Evolutionary conservation across 73 alveolate species (phyloP), one percentile per base, ranked within the genome.

Genomic region (Tetrahymena borealis): DNA sequence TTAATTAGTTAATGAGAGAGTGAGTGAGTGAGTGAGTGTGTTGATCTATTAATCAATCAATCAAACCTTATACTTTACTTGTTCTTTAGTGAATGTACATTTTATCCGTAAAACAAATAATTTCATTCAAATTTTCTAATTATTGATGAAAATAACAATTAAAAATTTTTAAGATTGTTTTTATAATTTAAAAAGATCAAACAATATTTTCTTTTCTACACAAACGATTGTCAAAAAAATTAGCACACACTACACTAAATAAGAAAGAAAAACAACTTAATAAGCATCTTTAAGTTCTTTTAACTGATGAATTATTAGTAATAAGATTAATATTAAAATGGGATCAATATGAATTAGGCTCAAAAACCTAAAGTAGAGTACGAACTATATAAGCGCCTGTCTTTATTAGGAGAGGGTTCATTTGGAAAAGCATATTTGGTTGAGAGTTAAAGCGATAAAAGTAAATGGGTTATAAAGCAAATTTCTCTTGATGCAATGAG

Each of bases 351-450:
- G 1, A 60, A 60, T 60, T 28, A 60, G 85, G 13, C 9, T 60
- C 28, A 60, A 60, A 60, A 9, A n/a, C 85, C 85, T 60, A 60
- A 60, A 60, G 37, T 35, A 60, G 94, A 90, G 79, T 85, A 91
- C 90, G 99, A 97, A 91, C 41, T 96, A 11, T 98, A 97, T 90
- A 98, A 94, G 92, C 96, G 97, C 78, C 42, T 98, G 77, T 95
- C 91, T 79, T 95, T 97, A 33, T 90, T 98, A 35, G 99, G 99
- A n/a, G 99, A 97, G 93, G 99, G 99, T 7, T 94, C 99, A 60
- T 98, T 96, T 94, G 99, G 99, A 38, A 98, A 98, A 92, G 99
- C 99, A 33, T 98, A 94, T 94, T 95, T 98, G 40, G 98, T 97
- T 39, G 96, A 97, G 92, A 95, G 98, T 91, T 95, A 93, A 15